Conservation (phyloP, 2,329 filamentous ascomycete species). For the Diaporthe humulicola region DNA sequence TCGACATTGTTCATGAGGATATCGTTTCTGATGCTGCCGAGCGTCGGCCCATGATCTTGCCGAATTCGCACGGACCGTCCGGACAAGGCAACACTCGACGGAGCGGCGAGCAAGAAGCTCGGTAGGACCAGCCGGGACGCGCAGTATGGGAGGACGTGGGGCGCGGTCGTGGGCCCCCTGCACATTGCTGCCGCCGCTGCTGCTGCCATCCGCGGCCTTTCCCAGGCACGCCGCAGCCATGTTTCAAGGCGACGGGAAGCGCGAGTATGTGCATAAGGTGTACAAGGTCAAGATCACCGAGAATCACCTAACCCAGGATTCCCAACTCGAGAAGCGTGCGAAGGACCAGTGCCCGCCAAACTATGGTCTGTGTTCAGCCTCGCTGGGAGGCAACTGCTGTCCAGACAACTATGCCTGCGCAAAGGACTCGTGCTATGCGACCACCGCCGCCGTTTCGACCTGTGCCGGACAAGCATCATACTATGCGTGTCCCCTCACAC, state of each 20-base stretch:
- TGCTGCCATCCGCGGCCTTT: conserved; percentile 44
- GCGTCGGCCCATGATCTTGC: conserved; percentile 25
- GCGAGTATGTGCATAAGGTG: conserved; percentile 45
- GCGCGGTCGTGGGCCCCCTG: conserved; percentile 46
- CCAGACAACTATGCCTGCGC: conserved; percentile 63
- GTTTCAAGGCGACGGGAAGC: conserved; percentile 43
- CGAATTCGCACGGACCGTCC: conserved; percentile 18
- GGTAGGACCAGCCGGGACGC: conserved; percentile 5
- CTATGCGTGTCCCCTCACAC: conserved; percentile 55
- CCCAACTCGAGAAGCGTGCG: conserved; percentile 36
- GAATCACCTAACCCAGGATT: conserved; percentile 10
- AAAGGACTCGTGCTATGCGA: conserved; percentile 60
- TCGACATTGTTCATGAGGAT: neutral
- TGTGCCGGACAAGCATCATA: conserved; percentile 53
- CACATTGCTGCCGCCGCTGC: conserved; percentile 38
- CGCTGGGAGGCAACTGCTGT: conserved; percentile 61
- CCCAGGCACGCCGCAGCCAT: conserved; percentile 44
- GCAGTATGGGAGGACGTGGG: conserved; percentile 37
- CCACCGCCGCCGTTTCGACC: conserved; percentile 57
- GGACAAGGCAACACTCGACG: conserved; percentile 21
- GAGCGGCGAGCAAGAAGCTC: neutral
- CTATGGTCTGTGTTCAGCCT: conserved; percentile 51
- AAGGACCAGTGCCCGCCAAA: conserved; percentile 41
- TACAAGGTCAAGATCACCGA: conserved; percentile 44
- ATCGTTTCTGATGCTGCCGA: conserved; percentile 13